Conservation (phyloP, 805 yeast genomes). For the Starmerella cellae region DNA sequence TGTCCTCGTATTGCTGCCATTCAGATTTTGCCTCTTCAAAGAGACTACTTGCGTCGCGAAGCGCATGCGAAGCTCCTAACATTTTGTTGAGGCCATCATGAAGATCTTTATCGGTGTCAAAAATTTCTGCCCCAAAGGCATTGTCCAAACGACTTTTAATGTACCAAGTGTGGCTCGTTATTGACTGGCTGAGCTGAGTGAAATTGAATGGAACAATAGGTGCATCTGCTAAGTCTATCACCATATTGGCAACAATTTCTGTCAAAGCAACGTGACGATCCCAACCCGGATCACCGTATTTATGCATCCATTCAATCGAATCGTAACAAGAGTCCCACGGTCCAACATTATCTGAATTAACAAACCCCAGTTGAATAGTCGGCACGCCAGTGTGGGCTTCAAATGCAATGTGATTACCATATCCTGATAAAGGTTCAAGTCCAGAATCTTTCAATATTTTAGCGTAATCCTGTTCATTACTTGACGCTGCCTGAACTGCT, state of each 20-base stretch:
- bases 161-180: slow-evolving; percentile 31
- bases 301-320: slow-evolving; percentile 41
- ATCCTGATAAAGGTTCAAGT: slow-evolving; percentile 12
- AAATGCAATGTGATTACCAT: slow-evolving; percentile 60
- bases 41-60: slow-evolving; percentile 36
- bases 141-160: slow-evolving; percentile 28
- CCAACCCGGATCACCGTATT: slow-evolving; percentile 45
- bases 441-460: slow-evolving; percentile 5
- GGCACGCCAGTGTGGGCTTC: slow-evolving; percentile 55
- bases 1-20: slow-evolving; percentile 37
- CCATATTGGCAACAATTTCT: slow-evolving; percentile 40
- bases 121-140: slow-evolving; percentile 19
- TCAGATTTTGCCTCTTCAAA: slow-evolving; percentile 44
- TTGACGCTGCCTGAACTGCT: slow-evolving; percentile 22
- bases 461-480: slow-evolving; percentile 19
- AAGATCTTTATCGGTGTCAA: slow-evolving; percentile 18
- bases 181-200: slow-evolving; percentile 31
- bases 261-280: slow-evolving; percentile 43
- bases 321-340: slow-evolving; percentile 54
- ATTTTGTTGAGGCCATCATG: neutral
- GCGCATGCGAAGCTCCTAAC: slow-evolving; percentile 24
- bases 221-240: slow-evolving; percentile 52
- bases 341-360: slow-evolving; percentile 26
- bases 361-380: slow-evolving; percentile 45
- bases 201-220: slow-evolving; percentile 66